Base-by-base conservation (phyloP, 148 eudicot species). In the Cornus kousa region DNA sequence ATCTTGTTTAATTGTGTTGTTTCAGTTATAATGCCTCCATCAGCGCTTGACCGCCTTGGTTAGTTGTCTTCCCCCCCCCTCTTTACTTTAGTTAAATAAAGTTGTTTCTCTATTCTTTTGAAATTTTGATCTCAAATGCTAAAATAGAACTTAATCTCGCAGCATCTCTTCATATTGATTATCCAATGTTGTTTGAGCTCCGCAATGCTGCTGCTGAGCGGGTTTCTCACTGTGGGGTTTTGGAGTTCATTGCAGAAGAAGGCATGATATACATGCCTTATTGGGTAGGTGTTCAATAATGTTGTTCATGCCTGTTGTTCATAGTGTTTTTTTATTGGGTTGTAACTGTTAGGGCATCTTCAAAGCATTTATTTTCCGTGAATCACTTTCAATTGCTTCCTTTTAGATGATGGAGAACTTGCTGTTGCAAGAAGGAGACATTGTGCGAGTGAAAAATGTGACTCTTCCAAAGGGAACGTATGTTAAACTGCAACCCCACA, bases 211-310 rank as follows among this genome's bases (percentile, higher is more conserved):
- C 78, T 75, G 85, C 90, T 5, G 90, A 86, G 75, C 86, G 93
- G 75, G 85, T 89, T 71, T 95, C 99, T 19, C 99, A 95, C 72
- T 96, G 98, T 85, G 98, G 99, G 53, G 99, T 96, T 78, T 83
- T 96, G 72, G 99, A 96, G 92, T 96, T 93, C 81, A 88, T 93
- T 86, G 99, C 99, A 10, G 98, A 96, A 87, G 98, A 96, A 89
- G 99, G 99, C 85, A 87, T 96, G 92, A 92, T 96, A 78, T 93
- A 96, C 79, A 93, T 96, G 98, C 99, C 98, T 62, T 96, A 96
- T 78, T 93, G 99, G 98, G 98, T 96, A 88, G 65, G 88, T 53
- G 62, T 73, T 76, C 57, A 2, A 9, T 53, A 62, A 19, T 11
- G 19, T 28, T 55, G 35, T 20, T 53, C 33, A 28, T 32, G 79